Percentiles rank a stretch among this genome's conserved stretches.
Evolutionary conservation across 257 asterid genomes (phyloP).

Genomic region (Agastache rugosa): DNA sequence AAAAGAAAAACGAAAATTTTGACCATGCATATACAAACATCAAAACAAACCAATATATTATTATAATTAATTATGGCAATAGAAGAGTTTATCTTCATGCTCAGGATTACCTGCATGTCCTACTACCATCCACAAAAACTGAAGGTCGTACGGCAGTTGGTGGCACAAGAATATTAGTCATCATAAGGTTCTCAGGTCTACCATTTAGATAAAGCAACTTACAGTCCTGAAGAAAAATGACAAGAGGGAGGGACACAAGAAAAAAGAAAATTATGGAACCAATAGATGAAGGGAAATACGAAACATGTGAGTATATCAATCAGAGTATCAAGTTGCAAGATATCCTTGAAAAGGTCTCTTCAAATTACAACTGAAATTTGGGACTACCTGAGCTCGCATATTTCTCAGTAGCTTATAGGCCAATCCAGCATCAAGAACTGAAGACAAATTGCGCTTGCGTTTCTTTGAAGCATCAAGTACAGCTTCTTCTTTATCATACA

Average conservation of each 20-base stretch:
- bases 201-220: slow-evolving; percentile 80
- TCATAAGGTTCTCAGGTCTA: slow-evolving; percentile 89
- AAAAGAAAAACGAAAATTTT: background rate
- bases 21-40: no score
- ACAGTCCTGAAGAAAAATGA: slow-evolving; percentile 66
- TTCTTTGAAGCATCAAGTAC: no score
- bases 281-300: slow-evolving; percentile 10
- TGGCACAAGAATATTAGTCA: slow-evolving; percentile 82
- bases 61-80: slow-evolving; percentile 15
- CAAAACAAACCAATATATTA: no score
- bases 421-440: slow-evolving; percentile 59
- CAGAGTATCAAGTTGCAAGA: slow-evolving; percentile 3
- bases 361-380: slow-evolving; percentile 5
- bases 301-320: slow-evolving; percentile 3
- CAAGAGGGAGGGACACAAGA: slow-evolving; percentile 22
- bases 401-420: slow-evolving; percentile 69
- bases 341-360: slow-evolving; percentile 17
- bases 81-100: slow-evolving; percentile 10
- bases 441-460: slow-evolving; percentile 41
- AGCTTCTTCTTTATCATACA: no score
- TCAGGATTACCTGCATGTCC: slow-evolving; percentile 67
- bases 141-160: slow-evolving; percentile 93
- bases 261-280: slow-evolving; percentile 11
- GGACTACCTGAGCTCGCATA: slow-evolving; percentile 79
- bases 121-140: slow-evolving; percentile 92